phyloP scores from a whole-genome alignment of 225 moss, liverwort and hornwort genomes.

The Pleurozium schreberi region DNA sequence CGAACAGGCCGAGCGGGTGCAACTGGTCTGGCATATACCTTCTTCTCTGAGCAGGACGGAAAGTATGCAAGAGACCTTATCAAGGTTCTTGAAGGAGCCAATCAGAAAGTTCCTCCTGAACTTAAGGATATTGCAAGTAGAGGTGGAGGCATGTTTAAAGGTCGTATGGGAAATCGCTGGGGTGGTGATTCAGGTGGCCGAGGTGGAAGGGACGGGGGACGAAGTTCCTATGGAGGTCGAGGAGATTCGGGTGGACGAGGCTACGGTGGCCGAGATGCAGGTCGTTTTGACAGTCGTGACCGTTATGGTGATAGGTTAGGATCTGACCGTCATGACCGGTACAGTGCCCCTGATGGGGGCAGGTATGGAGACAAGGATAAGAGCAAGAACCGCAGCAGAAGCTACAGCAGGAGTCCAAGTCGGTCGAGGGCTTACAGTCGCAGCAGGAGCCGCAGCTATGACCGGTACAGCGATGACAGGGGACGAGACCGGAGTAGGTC shows the following conservation, averaged over 20 bases:
- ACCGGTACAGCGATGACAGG: constrained; percentile 67
- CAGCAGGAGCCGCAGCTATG: constrained; percentile 76
- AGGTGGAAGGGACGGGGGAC: constrained; percentile 52
- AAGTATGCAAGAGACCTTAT: constrained; percentile 92
- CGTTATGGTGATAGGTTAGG: constrained; percentile 59
- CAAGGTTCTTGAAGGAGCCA: constrained; percentile 90
- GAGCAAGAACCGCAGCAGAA: constrained; percentile 53
- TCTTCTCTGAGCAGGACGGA: constrained; percentile 91
- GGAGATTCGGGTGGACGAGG: constrained; percentile 61
- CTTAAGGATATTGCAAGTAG: constrained; percentile 71
- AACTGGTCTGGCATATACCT: constrained; percentile 83
- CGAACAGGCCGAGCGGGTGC: constrained; percentile 94
- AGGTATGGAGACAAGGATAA: constrained; percentile 70
- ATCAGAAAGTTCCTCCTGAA: constrained; percentile 74
- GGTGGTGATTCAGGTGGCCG: constrained; percentile 66
- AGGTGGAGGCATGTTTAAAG: constrained; percentile 75
- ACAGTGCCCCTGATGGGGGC: constrained; percentile 43
- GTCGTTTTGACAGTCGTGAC: constrained; percentile 41
- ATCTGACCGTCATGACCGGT: constrained; percentile 67
- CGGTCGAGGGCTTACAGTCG: constrained; percentile 66
- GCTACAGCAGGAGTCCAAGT: constrained; percentile 81
- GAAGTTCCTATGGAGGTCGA: constrained; percentile 57
- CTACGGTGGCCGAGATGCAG: constrained; percentile 47
- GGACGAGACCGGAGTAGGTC: constrained; percentile 75
- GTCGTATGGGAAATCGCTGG: constrained; percentile 71